A percentile compares a stretch with the other conserved stretches of the same genome.
These are phyloP conservation scores for Chaetomium strumarium DNA, from an alignment of 2,329 filamentous ascomycete genomes.

Conservation along the genomic window DNA sequence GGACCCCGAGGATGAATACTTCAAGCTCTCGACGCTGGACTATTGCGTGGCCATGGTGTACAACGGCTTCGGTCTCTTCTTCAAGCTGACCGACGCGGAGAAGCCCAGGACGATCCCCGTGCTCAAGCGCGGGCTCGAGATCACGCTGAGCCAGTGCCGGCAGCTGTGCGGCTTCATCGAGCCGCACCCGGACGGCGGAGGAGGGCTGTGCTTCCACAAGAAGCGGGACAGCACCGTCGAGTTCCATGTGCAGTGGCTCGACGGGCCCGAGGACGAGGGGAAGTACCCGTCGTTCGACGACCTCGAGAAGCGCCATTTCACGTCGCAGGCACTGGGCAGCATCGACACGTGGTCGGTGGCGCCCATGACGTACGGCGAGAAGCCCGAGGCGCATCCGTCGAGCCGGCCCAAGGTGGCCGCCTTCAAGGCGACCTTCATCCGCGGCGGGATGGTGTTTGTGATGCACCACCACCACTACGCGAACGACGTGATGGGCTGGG, in stretches of 20 bases:
- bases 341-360: not conserved
- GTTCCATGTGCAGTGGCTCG: not conserved
- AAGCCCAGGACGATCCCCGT: not conserved
- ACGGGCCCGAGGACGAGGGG: not conserved
- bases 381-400: slow-evolving; percentile 32
- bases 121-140: not conserved
- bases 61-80: not conserved
- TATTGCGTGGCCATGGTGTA: not conserved
- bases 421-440: slow-evolving; percentile 39
- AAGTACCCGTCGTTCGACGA: not conserved
- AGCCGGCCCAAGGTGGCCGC: slow-evolving; percentile 31
- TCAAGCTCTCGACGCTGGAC: too few species aligned
- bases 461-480: slow-evolving; percentile 39
- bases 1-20: too few species aligned
- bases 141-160: not conserved
- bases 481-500: slow-evolving; percentile 40
- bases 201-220: not conserved
- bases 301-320: not conserved
- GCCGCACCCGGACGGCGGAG: not conserved
- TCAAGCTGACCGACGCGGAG: not conserved
- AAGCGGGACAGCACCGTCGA: not conserved
- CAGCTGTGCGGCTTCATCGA: not conserved
- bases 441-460: slow-evolving; percentile 36
- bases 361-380: not conserved
- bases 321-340: not conserved